Base-by-base conservation (phyloP, 2,329 filamentous ascomycete species). In the Hymenoscyphus fraxineus region DNA sequence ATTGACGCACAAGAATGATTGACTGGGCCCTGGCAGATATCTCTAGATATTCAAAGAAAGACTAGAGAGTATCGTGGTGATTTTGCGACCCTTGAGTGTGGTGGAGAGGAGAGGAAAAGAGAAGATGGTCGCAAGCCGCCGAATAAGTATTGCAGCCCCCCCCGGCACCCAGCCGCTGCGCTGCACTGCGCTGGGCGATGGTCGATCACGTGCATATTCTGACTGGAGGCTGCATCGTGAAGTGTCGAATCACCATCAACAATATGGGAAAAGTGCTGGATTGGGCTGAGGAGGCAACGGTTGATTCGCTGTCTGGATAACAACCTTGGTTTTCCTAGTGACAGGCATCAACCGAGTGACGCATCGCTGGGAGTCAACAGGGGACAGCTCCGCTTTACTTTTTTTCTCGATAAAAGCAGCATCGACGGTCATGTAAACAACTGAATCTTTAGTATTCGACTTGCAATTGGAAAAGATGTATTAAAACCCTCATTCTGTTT, bases 1-100 rank as follows among this genome's bases (percentile, higher is more conserved):
- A 68, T 66, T 75, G 73, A 76, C 74, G 72, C 74, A 76, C 74
- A 75, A 71, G 44, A 61, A 74, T 72, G 70, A 75, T 76, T 76
- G 74, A 74, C 74, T 67, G 73, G 74, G 74, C 68, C 74, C 73
- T 70, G 74, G 74, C 72, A 74, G 73, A 74, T 66, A 73, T 73
- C 73, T 74, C 72, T 65, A 72, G 71, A 70, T 64, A 67, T 73
- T 74, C 69, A 75, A 74, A 67, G 73, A 76, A 73, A 74, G 73
- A 72, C 72, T 68, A 70, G 72, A 76, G 73, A 73, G 35, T 72
- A 73, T 69, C 72, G 72, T 70, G 69, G 60, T 65, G 65, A 55
- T 62, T 74, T 74, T 75, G 74, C 73, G 72, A 73, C 73, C 74
- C 74, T 69, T 70, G 70, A 73, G 71, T 74, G 74, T 76, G 74